phyloP scores from a whole-genome alignment of 2,329 filamentous ascomycete species.

The Cytospora chrysosperma region DNA sequence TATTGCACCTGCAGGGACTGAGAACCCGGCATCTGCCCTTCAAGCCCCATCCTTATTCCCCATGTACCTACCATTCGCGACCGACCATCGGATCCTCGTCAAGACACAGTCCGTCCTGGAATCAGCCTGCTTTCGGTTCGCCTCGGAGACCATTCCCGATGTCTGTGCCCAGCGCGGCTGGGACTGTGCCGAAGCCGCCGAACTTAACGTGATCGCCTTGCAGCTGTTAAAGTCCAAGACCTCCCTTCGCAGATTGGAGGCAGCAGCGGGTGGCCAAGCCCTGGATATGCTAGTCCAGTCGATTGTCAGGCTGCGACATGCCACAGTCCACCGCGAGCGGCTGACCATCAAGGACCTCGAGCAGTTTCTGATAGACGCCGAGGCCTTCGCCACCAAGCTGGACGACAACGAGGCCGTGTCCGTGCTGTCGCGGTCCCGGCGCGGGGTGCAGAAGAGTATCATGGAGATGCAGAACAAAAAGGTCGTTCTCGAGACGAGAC shows the following conservation, averaged over 20 bases:
- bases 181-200: slow-evolving; percentile 36
- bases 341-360: slow-evolving; percentile 3
- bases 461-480: slow-evolving; percentile 36
- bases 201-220: slow-evolving; percentile 37
- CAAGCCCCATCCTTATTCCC: slow-evolving; percentile 33
- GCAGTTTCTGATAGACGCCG: slow-evolving; percentile 28
- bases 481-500: slow-evolving; percentile 33
- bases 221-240: background rate
- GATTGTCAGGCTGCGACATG: slow-evolving; percentile 6
- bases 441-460: slow-evolving; percentile 32
- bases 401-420: slow-evolving; percentile 31
- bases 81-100: slow-evolving; percentile 39
- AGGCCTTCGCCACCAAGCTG: slow-evolving; percentile 31
- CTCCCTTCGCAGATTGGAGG: background rate
- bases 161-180: slow-evolving; percentile 32
- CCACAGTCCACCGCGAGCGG: slow-evolving; percentile 14
- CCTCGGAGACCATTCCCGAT: slow-evolving; percentile 33
- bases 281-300: background rate
- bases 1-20: background rate
- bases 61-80: slow-evolving; percentile 34
- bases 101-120: slow-evolving; percentile 37
- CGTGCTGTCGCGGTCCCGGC: slow-evolving; percentile 32
- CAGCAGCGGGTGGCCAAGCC: background rate
- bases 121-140: slow-evolving; percentile 41
- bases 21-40: background rate